Percentiles rank a stretch among this genome's conserved stretches.
Evolutionary conservation across 768 basidiomycete species (phyloP).

Genomic region (Fibroporia radiculosa): DNA sequence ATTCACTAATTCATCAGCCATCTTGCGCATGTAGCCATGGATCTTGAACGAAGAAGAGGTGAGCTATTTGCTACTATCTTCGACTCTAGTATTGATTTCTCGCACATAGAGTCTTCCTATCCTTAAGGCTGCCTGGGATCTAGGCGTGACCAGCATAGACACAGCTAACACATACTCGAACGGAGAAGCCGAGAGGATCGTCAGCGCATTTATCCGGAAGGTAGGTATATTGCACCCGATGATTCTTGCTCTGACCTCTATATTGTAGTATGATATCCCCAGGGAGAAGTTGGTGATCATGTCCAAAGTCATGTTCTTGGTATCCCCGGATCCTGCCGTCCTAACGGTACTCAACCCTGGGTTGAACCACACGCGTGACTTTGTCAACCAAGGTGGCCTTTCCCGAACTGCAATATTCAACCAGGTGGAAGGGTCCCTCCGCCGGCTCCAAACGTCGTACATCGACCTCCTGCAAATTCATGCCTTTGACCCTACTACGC

Average conservation of each 20-base stretch:
- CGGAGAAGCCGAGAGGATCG: slow-evolving; percentile 30
- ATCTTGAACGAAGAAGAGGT: slow-evolving; percentile 16
- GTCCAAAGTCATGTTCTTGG: slow-evolving; percentile 18
- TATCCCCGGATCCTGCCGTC: slow-evolving; percentile 7
- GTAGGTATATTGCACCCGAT: slow-evolving; percentile 9
- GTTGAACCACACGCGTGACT: slow-evolving; percentile 18
- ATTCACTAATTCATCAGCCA: background rate
- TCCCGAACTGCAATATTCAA: slow-evolving; percentile 33
- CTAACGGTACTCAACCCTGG: slow-evolving; percentile 1
- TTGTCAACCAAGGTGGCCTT: slow-evolving; percentile 40
- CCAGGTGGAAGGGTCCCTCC: slow-evolving; percentile 27
- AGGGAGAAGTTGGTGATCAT: slow-evolving; percentile 19
- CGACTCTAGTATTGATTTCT: background rate
- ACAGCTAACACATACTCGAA: slow-evolving; percentile 30
- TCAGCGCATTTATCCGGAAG: slow-evolving; percentile 36
- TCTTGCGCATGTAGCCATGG: slow-evolving; percentile 12
- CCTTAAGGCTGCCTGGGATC: slow-evolving; percentile 24
- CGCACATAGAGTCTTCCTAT: slow-evolving; percentile 9
- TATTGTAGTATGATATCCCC: slow-evolving; percentile 16
- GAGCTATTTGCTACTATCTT: background rate
- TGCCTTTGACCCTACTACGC: slow-evolving; percentile 28
- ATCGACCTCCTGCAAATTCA: slow-evolving; percentile 40
- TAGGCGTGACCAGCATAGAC: slow-evolving; percentile 22
- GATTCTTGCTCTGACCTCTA: background rate
- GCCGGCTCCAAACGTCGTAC: slow-evolving; percentile 28